phyloP scores from a whole-genome alignment of 1,139 yeast species.

The Lodderomyces theae region DNA sequence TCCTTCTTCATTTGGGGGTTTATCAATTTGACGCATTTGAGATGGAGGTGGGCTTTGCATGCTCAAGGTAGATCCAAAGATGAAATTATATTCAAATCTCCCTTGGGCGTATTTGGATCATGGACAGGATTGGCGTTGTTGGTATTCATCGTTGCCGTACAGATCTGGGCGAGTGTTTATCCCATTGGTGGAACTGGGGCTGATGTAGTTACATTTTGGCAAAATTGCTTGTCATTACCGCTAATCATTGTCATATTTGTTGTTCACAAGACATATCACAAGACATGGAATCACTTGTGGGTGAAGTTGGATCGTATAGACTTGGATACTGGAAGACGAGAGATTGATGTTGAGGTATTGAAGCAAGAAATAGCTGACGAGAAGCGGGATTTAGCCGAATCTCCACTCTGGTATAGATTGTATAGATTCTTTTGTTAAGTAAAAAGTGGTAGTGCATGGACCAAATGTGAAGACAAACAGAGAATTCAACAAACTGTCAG shows the following conservation, averaged over 20 bases:
- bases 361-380: slow-evolving; percentile 48
- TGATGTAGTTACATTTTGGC: slow-evolving; percentile 36
- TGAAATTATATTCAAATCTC: slow-evolving; percentile 48
- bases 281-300: slow-evolving; percentile 26
- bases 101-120: slow-evolving; percentile 50
- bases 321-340: slow-evolving; percentile 52
- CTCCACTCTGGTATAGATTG: slow-evolving; percentile 32
- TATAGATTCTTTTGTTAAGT: slow-evolving; percentile 39
- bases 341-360: slow-evolving; percentile 42
- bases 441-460: background rate
- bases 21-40: slow-evolving; percentile 37
- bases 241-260: slow-evolving; percentile 38
- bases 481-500: background rate
- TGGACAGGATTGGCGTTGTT: slow-evolving; percentile 39
- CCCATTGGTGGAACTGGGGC: slow-evolving; percentile 43
- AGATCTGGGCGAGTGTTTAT: slow-evolving; percentile 45
- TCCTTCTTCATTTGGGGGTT: slow-evolving; percentile 54
- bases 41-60: slow-evolving; percentile 39
- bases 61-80: slow-evolving; percentile 37
- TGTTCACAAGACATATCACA: slow-evolving; percentile 26
- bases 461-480: background rate
- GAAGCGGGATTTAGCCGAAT: slow-evolving; percentile 22
- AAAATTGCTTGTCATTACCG: slow-evolving; percentile 49
- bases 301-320: slow-evolving; percentile 42
- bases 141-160: slow-evolving; percentile 44